A percentile compares a stretch with the other conserved stretches of the same genome.
These are phyloP conservation scores for Polyporus tsugae DNA, from an alignment of 1,284 basidiomycete species.

Conservation along the genomic window DNA sequence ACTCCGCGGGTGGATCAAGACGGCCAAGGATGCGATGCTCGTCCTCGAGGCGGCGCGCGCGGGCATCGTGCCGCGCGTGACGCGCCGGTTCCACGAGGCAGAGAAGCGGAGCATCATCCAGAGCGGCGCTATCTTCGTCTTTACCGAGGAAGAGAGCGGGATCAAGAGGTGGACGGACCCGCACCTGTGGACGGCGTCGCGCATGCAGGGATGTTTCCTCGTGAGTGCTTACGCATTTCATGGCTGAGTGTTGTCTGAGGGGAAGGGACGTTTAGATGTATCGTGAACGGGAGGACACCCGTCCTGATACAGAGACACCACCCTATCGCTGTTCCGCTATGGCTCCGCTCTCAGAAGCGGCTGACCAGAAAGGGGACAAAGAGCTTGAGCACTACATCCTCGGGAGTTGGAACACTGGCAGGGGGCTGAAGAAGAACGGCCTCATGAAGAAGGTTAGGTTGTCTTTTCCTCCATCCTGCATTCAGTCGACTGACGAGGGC, in stretches of 20 bases:
- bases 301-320: constrained; percentile 18
- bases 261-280: constrained; percentile 33
- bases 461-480: too few relatives aligned
- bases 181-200: constrained; percentile 36
- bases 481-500: neutral
- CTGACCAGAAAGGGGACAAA: constrained; percentile 23
- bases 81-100: constrained; percentile 61
- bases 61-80: constrained; percentile 61
- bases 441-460: constrained; percentile 39
- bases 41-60: constrained; percentile 62
- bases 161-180: constrained; percentile 41
- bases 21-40: constrained; percentile 63
- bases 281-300: constrained; percentile 35
- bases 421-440: constrained; percentile 37
- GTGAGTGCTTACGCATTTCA: constrained; percentile 22
- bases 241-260: neutral
- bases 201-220: constrained; percentile 37
- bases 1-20: constrained; percentile 58
- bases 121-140: constrained; percentile 38
- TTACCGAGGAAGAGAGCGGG: constrained; percentile 39
- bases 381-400: constrained; percentile 37
- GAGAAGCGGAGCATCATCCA: constrained; percentile 46
- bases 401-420: constrained; percentile 38
- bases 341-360: constrained; percentile 11
- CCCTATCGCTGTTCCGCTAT: constrained; percentile 25